Evolutionary conservation across 352 stramenopile genomes (phyloP).

Genomic region (Pythium coloratum): DNA sequence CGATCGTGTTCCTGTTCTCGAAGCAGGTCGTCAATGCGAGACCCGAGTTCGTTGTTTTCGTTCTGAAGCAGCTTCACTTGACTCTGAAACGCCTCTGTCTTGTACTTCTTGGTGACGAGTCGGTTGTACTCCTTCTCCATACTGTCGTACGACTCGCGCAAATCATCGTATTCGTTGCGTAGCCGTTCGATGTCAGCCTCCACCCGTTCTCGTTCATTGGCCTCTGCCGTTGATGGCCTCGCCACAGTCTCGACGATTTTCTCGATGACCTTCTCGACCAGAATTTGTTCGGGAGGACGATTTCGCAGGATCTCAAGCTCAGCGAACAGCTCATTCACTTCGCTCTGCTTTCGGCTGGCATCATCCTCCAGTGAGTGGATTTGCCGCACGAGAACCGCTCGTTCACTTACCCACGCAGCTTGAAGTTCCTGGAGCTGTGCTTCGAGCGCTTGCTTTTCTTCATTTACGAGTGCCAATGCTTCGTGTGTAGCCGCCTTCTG

Average conservation of each 20-base stretch:
- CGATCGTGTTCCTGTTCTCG: constrained; percentile 48
- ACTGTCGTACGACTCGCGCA: constrained; percentile 26
- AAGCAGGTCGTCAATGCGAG: constrained; percentile 44
- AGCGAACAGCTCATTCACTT: background rate
- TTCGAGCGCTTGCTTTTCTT: constrained; percentile 58
- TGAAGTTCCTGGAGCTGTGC: constrained; percentile 32
- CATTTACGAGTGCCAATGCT: constrained; percentile 50
- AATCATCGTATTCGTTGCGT: constrained; percentile 28
- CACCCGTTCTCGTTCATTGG: constrained; percentile 17
- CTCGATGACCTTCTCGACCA: constrained; percentile 5
- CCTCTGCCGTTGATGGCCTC: constrained; percentile 14
- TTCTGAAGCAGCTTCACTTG: constrained; percentile 65
- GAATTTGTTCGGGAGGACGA: background rate
- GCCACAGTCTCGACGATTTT: constrained; percentile 9
- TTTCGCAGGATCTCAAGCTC: background rate
- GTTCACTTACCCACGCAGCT: constrained; percentile 17
- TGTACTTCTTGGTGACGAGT: constrained; percentile 68
- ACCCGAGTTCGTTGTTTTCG: constrained; percentile 56
- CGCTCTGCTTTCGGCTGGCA: background rate
- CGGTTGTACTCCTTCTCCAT: constrained; percentile 55
- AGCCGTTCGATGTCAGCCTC: constrained; percentile 37
- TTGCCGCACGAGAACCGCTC: background rate
- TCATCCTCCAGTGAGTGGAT: constrained; percentile 23
- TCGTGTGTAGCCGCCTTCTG: constrained; percentile 64
- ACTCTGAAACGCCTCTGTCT: constrained; percentile 74